phyloP scores from a whole-genome alignment of 352 stramenopile species.

The Globisporangium cylindrosporum region DNA sequence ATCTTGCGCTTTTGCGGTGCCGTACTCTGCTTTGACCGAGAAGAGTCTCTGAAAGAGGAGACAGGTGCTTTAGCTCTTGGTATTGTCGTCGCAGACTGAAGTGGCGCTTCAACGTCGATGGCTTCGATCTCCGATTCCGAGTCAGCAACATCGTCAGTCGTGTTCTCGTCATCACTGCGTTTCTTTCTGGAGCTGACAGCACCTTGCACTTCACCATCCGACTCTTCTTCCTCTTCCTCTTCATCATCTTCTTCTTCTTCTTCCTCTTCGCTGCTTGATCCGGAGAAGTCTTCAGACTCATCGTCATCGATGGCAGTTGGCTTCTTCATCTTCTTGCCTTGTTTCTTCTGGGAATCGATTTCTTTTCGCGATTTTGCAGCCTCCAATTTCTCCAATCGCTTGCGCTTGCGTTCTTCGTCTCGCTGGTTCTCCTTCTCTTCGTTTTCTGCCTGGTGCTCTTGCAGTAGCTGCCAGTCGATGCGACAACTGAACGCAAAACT shows the following conservation, averaged over 20 bases:
- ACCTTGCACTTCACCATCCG: neutral
- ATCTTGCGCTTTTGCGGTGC: conserved; percentile 14
- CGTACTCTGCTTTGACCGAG: neutral
- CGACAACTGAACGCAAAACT: conserved; percentile 97
- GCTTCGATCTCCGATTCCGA: conserved; percentile 12
- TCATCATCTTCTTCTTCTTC: conserved; percentile 29
- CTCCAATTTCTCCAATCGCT: conserved; percentile 63
- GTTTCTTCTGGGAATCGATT: conserved; percentile 21
- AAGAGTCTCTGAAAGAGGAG: neutral
- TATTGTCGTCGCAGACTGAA: conserved; percentile 1
- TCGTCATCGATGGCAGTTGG: conserved; percentile 43
- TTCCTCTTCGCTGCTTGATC: conserved; percentile 30
- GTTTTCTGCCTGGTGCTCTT: conserved; percentile 81
- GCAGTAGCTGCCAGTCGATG: conserved; percentile 94
- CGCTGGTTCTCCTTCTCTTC: conserved; percentile 68
- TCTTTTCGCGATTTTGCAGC: conserved; percentile 32
- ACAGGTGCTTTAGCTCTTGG: neutral
- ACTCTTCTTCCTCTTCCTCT: neutral
- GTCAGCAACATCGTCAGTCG: conserved; percentile 12
- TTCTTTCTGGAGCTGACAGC: conserved; percentile 17
- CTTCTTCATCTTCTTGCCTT: conserved; percentile 30
- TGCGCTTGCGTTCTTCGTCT: conserved; percentile 74
- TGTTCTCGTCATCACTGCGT: conserved; percentile 30
- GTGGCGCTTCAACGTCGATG: conserved; percentile 14
- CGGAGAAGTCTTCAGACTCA: conserved; percentile 38